Base-by-base conservation (phyloP, 805 yeast genomes). In the Teunomyces stri region DNA sequence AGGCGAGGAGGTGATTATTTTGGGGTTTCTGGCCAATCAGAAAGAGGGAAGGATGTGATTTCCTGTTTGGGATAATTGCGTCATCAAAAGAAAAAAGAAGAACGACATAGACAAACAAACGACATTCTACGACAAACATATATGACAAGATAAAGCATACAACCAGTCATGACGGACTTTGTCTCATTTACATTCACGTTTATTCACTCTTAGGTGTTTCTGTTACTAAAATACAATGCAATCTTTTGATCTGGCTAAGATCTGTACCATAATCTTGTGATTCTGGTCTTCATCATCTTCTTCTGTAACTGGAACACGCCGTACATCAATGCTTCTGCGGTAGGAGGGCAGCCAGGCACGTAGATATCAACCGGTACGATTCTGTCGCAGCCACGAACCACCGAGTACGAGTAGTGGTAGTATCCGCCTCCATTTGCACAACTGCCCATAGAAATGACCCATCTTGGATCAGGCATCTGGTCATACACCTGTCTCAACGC, bases 361-460 rank as follows among this genome's bases (percentile, higher is more conserved):
- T 89, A 88, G 35, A 88, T 85, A 66, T 88, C 96, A 21, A 88
- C 96, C 12, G 96, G 96, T 38, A 89, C 84, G 47, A 88, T 76
- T 62, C 96, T 75, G 74, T 88, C 96, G 61, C 94, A 89, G 43
- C 96, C 96, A 64, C 96, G 78, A 18, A 89, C 95, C 21, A 89
- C 96, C 36, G 90, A 80, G 71, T 88, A 88, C 9, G 94, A 85
- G 70, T 88, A 88, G 68, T 88, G 96, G 72, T 88, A 88, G 71
- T 88, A 88, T 29, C 96, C 96, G 51, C 96, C 96, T 52, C 96
- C 96, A 65, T 88, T 88, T 53, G 96, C 96, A 72, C 96, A 88
- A 6, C 92, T 85, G 42, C 96, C 96, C 96, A 88, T 88, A 48
- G 94, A 86, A 58, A 88, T 88, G 44, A 89, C 96, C 96, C 96